Conservation (phyloP, 2,329 filamentous ascomycete species). For the Helotiales sp. region DNA sequence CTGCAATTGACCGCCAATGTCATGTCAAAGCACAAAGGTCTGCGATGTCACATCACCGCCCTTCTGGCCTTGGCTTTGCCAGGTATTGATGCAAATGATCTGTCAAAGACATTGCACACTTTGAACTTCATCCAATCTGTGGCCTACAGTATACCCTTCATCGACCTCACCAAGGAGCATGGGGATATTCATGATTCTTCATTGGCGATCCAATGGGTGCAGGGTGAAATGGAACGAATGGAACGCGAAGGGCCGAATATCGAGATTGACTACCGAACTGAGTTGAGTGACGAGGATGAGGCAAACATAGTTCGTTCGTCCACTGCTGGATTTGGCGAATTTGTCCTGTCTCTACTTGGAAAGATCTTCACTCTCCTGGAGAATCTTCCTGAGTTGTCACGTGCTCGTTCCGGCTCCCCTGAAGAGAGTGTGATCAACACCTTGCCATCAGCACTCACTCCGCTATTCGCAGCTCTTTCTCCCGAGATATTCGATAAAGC, state of each 20-base stretch:
- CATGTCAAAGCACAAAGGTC: constrained; percentile 94
- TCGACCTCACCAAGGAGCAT: constrained; percentile 74
- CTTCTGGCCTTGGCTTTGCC: constrained; percentile 90
- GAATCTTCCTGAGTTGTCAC: constrained; percentile 88
- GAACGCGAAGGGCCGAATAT: constrained; percentile 85
- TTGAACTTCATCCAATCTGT: constrained; percentile 95
- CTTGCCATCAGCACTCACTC: constrained; percentile 86
- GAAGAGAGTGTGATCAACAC: constrained; percentile 98
- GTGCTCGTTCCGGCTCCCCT: constrained; percentile 86
- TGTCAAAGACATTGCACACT: constrained; percentile 95
- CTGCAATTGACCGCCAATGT: constrained; percentile 90
- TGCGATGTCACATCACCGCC: constrained; percentile 92
- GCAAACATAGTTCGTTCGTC: constrained; percentile 88
- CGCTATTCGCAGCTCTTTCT: constrained; percentile 87
- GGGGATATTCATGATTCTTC: constrained; percentile 73
- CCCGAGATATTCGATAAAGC: constrained; percentile 92
- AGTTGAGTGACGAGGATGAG: constrained; percentile 85
- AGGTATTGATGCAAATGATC: constrained; percentile 95
- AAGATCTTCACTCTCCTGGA: constrained; percentile 95
- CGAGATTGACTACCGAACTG: constrained; percentile 81
- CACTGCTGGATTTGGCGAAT: constrained; percentile 91
- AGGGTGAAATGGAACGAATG: constrained; percentile 91
- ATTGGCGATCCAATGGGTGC: constrained; percentile 90
- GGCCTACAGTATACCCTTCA: constrained; percentile 93
- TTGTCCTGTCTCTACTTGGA: constrained; percentile 86